phyloP scores from a whole-genome alignment of 768 basidiomycete genomes.

The Mycena rosella region DNA sequence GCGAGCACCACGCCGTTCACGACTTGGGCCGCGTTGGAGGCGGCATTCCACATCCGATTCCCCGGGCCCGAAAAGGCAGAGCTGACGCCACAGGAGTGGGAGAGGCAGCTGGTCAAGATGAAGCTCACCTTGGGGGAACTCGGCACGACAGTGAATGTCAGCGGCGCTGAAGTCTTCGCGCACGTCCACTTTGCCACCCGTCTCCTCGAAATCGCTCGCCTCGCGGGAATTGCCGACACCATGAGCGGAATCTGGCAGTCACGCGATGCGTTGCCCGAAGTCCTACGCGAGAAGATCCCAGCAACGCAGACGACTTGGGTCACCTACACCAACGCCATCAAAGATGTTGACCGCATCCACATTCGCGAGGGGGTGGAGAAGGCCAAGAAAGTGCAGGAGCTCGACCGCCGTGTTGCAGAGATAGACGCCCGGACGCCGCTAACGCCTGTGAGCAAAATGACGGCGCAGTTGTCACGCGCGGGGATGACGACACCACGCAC shows the following conservation, averaged over 20 bases:
- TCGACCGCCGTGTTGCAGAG: background rate
- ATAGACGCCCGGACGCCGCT: background rate
- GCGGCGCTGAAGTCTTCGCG: conserved; percentile 20
- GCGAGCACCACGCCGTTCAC: background rate
- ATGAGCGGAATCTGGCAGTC: conserved; percentile 26
- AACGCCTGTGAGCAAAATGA: conserved; percentile 12
- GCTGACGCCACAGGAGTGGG: conserved; percentile 28
- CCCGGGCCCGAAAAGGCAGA: conserved; percentile 14
- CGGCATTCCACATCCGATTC: conserved; percentile 12
- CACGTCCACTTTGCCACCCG: conserved; percentile 29
- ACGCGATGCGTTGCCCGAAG: conserved; percentile 20
- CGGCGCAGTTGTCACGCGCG: conserved; percentile 1
- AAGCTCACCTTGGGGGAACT: conserved; percentile 31
- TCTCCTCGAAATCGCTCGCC: conserved; percentile 10
- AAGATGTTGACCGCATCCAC: conserved; percentile 7
- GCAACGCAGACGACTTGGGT: conserved; percentile 1
- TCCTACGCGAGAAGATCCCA: conserved; percentile 12
- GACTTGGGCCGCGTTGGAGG: conserved; percentile 14
- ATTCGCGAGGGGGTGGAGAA: conserved; percentile 10
- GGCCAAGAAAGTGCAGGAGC: conserved; percentile 10
- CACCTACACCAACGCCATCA: conserved; percentile 11
- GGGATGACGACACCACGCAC: background rate
- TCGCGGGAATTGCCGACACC: conserved; percentile 3
- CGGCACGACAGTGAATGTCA: conserved; percentile 29
- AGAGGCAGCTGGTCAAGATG: conserved; percentile 26